These are phyloP conservation scores for Acidomyces sp. DNA, from an alignment of 495 filamentous ascomycete species.

Conservation along the genomic window DNA sequence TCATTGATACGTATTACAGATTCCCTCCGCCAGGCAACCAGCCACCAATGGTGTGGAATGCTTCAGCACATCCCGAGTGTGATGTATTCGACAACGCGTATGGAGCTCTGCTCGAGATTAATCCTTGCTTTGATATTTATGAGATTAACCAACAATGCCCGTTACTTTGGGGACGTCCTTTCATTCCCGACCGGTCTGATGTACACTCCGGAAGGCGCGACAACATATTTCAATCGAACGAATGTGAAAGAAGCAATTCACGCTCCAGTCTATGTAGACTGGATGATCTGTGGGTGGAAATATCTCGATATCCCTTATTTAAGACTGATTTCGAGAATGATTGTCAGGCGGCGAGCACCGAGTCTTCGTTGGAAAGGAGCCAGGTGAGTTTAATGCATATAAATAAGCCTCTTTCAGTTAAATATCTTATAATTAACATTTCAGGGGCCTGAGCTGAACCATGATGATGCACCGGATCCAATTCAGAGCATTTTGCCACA, in stretches of 20 bases:
- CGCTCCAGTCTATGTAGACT: conserved; percentile 31
- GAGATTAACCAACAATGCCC: conserved; percentile 38
- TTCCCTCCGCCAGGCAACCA: conserved; percentile 2
- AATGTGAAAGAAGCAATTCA: conserved; percentile 49
- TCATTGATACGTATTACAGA: conserved; percentile 34
- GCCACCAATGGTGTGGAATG: background rate
- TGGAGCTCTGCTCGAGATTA: conserved; percentile 34
- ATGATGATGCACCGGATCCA: conserved; percentile 22
- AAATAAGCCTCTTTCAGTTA: conserved; percentile 1
- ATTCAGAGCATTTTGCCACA: conserved; percentile 21
- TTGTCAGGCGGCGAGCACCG: too few relatives aligned
- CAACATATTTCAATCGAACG: conserved; percentile 43
- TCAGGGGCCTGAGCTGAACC: conserved; percentile 20
- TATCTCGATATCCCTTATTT: background rate
- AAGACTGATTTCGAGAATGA: too few relatives aligned
- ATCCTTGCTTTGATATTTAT: conserved; percentile 53
- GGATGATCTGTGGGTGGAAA: conserved; percentile 10
- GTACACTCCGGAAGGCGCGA: conserved; percentile 22
- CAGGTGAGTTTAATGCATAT: conserved; percentile 1
- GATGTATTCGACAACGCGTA: conserved; percentile 39
- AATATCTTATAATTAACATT: too few relatives aligned
- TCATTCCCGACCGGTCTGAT: conserved; percentile 29
- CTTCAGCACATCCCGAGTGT: conserved; percentile 26
- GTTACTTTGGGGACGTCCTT: conserved; percentile 36
- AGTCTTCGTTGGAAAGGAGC: too few relatives aligned